These are phyloP conservation scores for Gyrodon lividus DNA, from an alignment of 768 basidiomycete species.

Conservation along the genomic window DNA sequence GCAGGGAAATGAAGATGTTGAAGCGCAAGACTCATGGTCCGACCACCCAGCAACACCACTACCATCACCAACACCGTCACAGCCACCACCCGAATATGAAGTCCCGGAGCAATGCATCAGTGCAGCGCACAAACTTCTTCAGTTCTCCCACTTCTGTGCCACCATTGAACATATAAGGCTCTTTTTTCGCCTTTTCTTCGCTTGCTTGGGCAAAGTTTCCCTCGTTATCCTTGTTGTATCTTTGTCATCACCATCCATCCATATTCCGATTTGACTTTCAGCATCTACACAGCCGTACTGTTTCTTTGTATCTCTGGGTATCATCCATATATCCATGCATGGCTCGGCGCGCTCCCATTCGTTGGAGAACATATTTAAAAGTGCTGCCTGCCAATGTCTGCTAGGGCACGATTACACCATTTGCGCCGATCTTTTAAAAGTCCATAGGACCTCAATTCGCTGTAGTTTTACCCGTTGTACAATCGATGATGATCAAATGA, in stretches of 20 bases:
- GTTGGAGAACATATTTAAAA: not conserved
- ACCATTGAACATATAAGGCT: conserved; percentile 26
- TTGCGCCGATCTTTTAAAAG: too few relatives aligned
- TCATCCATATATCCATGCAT: conserved; percentile 25
- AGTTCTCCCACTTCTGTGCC: conserved; percentile 35
- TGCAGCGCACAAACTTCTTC: conserved; percentile 47
- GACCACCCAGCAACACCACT: conserved; percentile 35
- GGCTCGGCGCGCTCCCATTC: conserved; percentile 8
- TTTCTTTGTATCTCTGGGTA: conserved; percentile 21
- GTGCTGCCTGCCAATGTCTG: too few relatives aligned
- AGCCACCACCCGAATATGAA: conserved; percentile 68
- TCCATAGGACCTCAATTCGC: too few relatives aligned
- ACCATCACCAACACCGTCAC: conserved; percentile 47
- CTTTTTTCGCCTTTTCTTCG: not conserved
- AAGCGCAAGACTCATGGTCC: conserved; percentile 57
- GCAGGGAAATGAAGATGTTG: conserved; percentile 65
- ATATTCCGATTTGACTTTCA: conserved; percentile 3
- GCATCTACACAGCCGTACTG: conserved; percentile 9
- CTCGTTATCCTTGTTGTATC: conserved; percentile 21
- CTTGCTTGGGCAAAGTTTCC: not conserved
- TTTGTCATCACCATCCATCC: conserved; percentile 6
- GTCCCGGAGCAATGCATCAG: conserved; percentile 51
- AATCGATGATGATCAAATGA: too few relatives aligned
- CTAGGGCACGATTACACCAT: too few relatives aligned
- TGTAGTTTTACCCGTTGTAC: too few relatives aligned